Percentiles rank a stretch among this genome's conserved stretches.
Evolutionary conservation across 768 basidiomycete species (phyloP).

Genomic region (Sistotremastrum suecicum): DNA sequence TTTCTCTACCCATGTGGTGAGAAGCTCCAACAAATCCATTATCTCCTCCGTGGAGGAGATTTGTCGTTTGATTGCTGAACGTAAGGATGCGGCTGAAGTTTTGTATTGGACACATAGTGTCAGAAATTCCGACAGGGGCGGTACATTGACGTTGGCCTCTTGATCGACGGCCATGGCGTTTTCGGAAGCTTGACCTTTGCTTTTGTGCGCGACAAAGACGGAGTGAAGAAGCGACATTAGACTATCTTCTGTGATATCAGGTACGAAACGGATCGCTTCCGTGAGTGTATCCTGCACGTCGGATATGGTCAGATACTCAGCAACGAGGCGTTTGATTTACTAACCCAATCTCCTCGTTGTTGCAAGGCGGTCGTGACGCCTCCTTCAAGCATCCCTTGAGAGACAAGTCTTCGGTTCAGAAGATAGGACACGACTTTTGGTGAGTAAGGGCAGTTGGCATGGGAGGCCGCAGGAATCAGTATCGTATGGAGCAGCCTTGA

Average conservation of each 20-base stretch:
- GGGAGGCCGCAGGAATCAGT: slow-evolving; percentile 19
- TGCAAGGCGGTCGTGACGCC: slow-evolving; percentile 42
- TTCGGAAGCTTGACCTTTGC: slow-evolving; percentile 6
- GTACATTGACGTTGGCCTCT: slow-evolving; percentile 12
- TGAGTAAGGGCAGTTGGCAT: slow-evolving; percentile 25
- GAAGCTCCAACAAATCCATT: slow-evolving; percentile 26
- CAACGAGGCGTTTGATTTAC: slow-evolving; percentile 5
- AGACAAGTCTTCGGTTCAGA: slow-evolving; percentile 41
- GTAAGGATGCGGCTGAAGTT: slow-evolving; percentile 25
- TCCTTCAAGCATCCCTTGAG: slow-evolving; percentile 45
- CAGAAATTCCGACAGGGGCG: slow-evolving; percentile 24
- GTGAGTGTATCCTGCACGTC: slow-evolving; percentile 1
- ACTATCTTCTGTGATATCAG: slow-evolving; percentile 54
- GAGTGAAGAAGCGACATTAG: slow-evolving; percentile 37
- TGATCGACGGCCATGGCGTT: slow-evolving; percentile 25
- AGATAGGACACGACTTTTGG: slow-evolving; percentile 42
- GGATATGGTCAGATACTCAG: neutral
- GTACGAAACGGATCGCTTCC: slow-evolving; percentile 32
- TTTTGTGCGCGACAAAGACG: slow-evolving; percentile 26
- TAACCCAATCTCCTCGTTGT: slow-evolving; percentile 55
- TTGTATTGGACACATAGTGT: slow-evolving; percentile 26
- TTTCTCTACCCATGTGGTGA: slow-evolving; percentile 35
- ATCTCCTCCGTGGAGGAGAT: slow-evolving; percentile 38
- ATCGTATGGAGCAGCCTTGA: slow-evolving; percentile 39
- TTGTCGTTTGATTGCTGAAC: slow-evolving; percentile 36